phyloP scores from a whole-genome alignment of 345 rosid species.

The Geranium rotundifolium region DNA sequence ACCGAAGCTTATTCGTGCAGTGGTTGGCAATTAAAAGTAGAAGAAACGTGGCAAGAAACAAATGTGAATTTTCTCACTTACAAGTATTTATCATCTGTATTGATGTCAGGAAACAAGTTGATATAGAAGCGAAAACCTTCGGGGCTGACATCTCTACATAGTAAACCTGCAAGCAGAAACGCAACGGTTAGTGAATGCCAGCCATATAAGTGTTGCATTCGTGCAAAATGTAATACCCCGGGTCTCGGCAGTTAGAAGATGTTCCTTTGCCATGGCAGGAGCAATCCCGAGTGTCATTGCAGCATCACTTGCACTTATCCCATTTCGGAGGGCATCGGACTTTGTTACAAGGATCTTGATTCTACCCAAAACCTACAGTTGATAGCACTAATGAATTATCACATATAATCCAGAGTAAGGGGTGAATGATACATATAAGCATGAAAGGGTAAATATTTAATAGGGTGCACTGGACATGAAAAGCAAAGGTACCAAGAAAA shows the following conservation, averaged over 20 bases:
- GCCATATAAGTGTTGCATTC: conserved; percentile 46
- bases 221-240: conserved; percentile 40
- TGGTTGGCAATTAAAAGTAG: neutral
- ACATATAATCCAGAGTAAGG: conserved; percentile 1
- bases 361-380: conserved; percentile 58
- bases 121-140: conserved; percentile 78
- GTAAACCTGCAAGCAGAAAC: conserved; percentile 48
- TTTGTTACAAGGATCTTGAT: conserved; percentile 53
- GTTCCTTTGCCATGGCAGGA: conserved; percentile 99
- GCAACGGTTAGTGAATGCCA: conserved; percentile 13
- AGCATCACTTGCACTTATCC: conserved; percentile 86
- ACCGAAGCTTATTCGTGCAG: neutral
- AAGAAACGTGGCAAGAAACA: neutral
- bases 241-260: conserved; percentile 80
- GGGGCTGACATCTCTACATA: conserved; percentile 83
- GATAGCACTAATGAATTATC: neutral
- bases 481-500: too few species aligned
- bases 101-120: conserved; percentile 70
- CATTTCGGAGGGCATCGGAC: conserved; percentile 52
- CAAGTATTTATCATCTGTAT: conserved; percentile 38
- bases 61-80: conserved; percentile 29
- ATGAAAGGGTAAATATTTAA: neutral
- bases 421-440: conserved; percentile 1
- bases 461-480: too few species aligned
- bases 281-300: conserved; percentile 85